Evolutionary conservation across 2,329 filamentous ascomycete species (phyloP).

Genomic region (Ophiocordyceps australis): DNA sequence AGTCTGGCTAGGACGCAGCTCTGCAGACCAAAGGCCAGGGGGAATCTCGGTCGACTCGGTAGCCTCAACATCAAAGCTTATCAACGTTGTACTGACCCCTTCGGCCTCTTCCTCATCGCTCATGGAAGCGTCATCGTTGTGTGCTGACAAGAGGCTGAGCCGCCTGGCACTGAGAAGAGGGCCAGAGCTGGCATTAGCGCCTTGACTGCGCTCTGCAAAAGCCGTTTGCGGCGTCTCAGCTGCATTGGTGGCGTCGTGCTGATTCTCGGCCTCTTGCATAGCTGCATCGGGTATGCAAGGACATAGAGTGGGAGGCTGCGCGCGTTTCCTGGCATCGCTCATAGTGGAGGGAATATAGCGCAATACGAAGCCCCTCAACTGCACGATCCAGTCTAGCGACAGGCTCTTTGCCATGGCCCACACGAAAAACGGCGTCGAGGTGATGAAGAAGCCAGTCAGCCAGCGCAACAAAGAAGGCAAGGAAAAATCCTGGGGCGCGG

Average conservation of each 20-base stretch:
- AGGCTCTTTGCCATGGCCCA: slow-evolving; percentile 24
- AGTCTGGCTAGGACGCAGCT: slow-evolving; percentile 30
- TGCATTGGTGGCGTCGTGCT: too few species aligned
- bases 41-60: slow-evolving; percentile 31
- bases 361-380: slow-evolving; percentile 20
- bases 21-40: slow-evolving; percentile 37
- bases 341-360: slow-evolving; percentile 19
- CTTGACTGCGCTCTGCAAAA: too few species aligned
- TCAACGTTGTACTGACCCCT: slow-evolving; percentile 34
- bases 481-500: slow-evolving; percentile 18
- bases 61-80: slow-evolving; percentile 43
- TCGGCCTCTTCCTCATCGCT: slow-evolving; percentile 39
- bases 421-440: slow-evolving; percentile 25
- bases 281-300: too few species aligned
- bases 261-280: too few species aligned
- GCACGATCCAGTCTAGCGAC: slow-evolving; percentile 15
- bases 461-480: slow-evolving; percentile 21
- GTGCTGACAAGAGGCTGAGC: slow-evolving; percentile 25
- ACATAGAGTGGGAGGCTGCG: slow-evolving; percentile 6
- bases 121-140: slow-evolving; percentile 32
- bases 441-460: slow-evolving; percentile 20
- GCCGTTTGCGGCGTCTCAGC: too few species aligned
- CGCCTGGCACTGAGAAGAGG: slow-evolving; percentile 17
- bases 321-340: slow-evolving; percentile 8
- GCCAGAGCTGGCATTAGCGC: slow-evolving; percentile 8